Percentiles rank a stretch among this genome's conserved stretches.
Evolutionary conservation across 495 filamentous ascomycete species (phyloP).

Genomic region (Sporormia fimetaria): DNA sequence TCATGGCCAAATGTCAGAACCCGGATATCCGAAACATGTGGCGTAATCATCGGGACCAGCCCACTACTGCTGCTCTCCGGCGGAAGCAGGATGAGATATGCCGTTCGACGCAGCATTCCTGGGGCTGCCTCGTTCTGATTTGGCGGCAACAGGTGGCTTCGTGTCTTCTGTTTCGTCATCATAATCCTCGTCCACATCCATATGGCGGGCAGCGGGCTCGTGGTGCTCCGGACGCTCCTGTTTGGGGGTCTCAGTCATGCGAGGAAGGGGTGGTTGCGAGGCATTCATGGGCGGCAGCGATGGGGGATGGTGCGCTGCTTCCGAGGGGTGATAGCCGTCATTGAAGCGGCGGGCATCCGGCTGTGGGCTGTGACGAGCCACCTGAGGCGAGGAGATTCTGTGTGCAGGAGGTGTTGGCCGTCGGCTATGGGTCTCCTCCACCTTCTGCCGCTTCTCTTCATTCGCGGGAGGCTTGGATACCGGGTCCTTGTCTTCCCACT

Average conservation of each 20-base stretch:
- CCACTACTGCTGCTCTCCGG: conserved; percentile 25
- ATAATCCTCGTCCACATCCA: conserved; percentile 96
- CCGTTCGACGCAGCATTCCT: conserved; percentile 21
- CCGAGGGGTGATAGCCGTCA: conserved; percentile 77
- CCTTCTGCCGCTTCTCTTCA: conserved; percentile 72
- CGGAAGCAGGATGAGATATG: conserved; percentile 25
- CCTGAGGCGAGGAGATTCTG: conserved; percentile 20
- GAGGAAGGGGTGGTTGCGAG: conserved; percentile 16
- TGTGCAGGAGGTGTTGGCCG: conserved; percentile 19
- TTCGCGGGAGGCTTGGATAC: conserved; percentile 70
- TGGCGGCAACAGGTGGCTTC: conserved; percentile 50
- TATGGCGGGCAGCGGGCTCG: conserved; percentile 81
- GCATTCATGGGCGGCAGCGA: conserved; percentile 49
- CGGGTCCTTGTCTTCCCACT: conserved; percentile 77
- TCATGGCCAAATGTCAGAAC: too few species aligned
- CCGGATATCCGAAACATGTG: too few species aligned
- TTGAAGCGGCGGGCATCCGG: conserved; percentile 52
- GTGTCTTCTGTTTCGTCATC: conserved; percentile 81
- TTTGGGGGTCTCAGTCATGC: conserved; percentile 24
- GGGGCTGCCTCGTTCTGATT: conserved; percentile 37
- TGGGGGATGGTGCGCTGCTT: conserved; percentile 77
- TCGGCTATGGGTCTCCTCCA: conserved; percentile 69
- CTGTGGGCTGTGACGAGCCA: conserved; percentile 66
- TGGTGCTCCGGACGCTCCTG: conserved; percentile 28
- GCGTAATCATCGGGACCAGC: not conserved